Percentiles rank a stretch among this genome's conserved stretches.
Conservation (phyloP, 1,284 basidiomycete species). For the Trametes polyzona region DNA sequence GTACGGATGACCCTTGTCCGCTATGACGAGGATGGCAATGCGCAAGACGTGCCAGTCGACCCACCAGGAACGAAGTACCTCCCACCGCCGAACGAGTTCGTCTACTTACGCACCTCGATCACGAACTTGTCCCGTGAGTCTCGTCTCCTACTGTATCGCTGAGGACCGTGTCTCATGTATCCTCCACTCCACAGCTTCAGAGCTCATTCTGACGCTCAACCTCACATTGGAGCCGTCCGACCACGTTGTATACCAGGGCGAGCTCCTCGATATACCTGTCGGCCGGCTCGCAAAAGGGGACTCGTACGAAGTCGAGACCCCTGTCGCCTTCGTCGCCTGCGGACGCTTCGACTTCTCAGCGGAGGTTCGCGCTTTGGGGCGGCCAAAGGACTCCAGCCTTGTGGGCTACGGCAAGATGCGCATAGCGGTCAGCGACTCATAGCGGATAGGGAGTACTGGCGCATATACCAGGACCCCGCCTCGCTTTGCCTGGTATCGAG, state of each 20-base stretch:
- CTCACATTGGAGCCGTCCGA: slow-evolving; percentile 60
- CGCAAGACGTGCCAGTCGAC: slow-evolving; percentile 26
- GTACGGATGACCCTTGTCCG: slow-evolving; percentile 61
- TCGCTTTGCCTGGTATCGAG: background rate
- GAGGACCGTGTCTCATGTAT: slow-evolving; percentile 14
- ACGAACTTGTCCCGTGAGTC: slow-evolving; percentile 64
- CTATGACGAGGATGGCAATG: slow-evolving; percentile 37
- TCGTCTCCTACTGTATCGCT: slow-evolving; percentile 23
- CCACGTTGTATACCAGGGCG: slow-evolving; percentile 74
- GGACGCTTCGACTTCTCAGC: slow-evolving; percentile 75
- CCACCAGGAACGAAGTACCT: slow-evolving; percentile 45
- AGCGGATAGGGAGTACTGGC: background rate
- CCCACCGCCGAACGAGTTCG: slow-evolving; percentile 60
- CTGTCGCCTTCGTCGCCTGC: slow-evolving; percentile 74
- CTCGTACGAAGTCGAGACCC: slow-evolving; percentile 54
- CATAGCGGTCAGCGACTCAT: slow-evolving; percentile 22
- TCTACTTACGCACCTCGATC: slow-evolving; percentile 57
- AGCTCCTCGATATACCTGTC: slow-evolving; percentile 59
- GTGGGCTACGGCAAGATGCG: slow-evolving; percentile 29
- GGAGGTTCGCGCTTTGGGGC: slow-evolving; percentile 46
- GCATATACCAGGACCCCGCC: too few species aligned
- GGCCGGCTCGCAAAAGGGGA: slow-evolving; percentile 59
- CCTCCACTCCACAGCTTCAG: slow-evolving; percentile 42
- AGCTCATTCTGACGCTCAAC: slow-evolving; percentile 57
- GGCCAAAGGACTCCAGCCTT: slow-evolving; percentile 5